A percentile compares a stretch with the other conserved stretches of the same genome.
Evolutionary conservation across 2,329 filamentous ascomycete genomes (phyloP).

Genomic region (Cladosporium sp.): DNA sequence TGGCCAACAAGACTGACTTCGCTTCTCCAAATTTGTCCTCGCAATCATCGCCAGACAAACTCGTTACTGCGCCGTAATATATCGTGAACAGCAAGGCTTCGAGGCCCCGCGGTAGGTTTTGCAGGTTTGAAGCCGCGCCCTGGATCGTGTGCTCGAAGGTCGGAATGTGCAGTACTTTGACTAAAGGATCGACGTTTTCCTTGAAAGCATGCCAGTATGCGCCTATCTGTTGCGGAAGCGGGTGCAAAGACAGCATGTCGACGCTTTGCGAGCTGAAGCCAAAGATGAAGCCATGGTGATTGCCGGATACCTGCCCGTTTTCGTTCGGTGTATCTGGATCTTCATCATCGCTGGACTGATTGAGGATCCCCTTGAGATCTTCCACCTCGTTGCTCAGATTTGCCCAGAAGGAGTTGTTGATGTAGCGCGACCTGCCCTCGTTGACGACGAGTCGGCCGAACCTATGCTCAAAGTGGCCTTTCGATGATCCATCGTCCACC

Average conservation of each 20-base stretch:
- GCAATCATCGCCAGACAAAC: constrained; percentile 44
- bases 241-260: constrained; percentile 59
- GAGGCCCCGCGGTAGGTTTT: constrained; percentile 51
- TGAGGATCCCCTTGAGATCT: constrained; percentile 56
- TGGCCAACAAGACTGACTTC: constrained; percentile 42
- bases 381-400: constrained; percentile 68
- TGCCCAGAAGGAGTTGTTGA: constrained; percentile 72
- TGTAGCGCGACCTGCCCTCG: constrained; percentile 64
- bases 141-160: constrained; percentile 57
- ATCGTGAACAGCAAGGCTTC: constrained; percentile 58
- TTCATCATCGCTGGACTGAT: constrained; percentile 57
- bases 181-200: constrained; percentile 66
- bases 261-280: constrained; percentile 67
- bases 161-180: constrained; percentile 66
- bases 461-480: constrained; percentile 34
- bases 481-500: constrained; percentile 21
- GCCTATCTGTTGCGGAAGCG: constrained; percentile 57
- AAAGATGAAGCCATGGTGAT: constrained; percentile 66
- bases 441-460: constrained; percentile 66
- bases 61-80: constrained; percentile 54
- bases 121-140: constrained; percentile 53
- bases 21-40: constrained; percentile 45
- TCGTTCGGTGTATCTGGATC: constrained; percentile 42
- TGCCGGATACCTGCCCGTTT: constrained; percentile 26
- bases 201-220: constrained; percentile 66